These are phyloP conservation scores for Penicillium dipodomyicola DNA, from an alignment of 495 filamentous ascomycete species.

Conservation along the genomic window DNA sequence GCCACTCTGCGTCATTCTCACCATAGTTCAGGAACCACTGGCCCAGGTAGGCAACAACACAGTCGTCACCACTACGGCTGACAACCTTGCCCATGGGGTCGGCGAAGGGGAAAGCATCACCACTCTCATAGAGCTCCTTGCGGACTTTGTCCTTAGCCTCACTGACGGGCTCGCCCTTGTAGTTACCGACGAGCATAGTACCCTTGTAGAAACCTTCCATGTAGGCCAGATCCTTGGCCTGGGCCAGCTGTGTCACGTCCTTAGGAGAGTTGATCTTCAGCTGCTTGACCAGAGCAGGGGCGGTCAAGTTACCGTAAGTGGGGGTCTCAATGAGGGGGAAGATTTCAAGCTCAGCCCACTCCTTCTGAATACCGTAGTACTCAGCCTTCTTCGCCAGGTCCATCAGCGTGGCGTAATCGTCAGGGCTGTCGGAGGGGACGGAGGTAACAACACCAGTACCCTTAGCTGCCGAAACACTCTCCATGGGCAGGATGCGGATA, in stretches of 20 bases:
- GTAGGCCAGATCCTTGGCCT: slow-evolving; percentile 96
- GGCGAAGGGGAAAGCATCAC: slow-evolving; percentile 85
- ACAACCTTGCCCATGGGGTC: slow-evolving; percentile 89
- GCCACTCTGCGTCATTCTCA: slow-evolving; percentile 76
- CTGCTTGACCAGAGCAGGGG: slow-evolving; percentile 79
- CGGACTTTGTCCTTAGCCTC: slow-evolving; percentile 83
- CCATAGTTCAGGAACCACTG: slow-evolving; percentile 98
- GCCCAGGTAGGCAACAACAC: slow-evolving; percentile 87
- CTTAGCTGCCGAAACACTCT: slow-evolving; percentile 83
- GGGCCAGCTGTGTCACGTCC: slow-evolving; percentile 80
- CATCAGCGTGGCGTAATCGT: slow-evolving; percentile 85
- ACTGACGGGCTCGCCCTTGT: slow-evolving; percentile 81
- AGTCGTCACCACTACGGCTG: slow-evolving; percentile 82
- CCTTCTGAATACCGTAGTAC: slow-evolving; percentile 93
- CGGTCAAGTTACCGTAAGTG: slow-evolving; percentile 80
- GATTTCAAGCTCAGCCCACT: slow-evolving; percentile 91
- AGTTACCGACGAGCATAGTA: slow-evolving; percentile 84
- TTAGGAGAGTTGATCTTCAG: slow-evolving; percentile 97
- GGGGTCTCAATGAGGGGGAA: slow-evolving; percentile 87
- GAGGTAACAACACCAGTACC: slow-evolving; percentile 95
- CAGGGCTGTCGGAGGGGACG: slow-evolving; percentile 92
- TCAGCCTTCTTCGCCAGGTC: slow-evolving; percentile 97
- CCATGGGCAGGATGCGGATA: slow-evolving; percentile 92
- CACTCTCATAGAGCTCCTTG: slow-evolving; percentile 70
- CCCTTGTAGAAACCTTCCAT: slow-evolving; percentile 98